Percentiles rank a stretch among this genome's conserved stretches.
phyloP scores from a whole-genome alignment of 2,329 filamentous ascomycete genomes.

The Colletotrichum lupini region DNA sequence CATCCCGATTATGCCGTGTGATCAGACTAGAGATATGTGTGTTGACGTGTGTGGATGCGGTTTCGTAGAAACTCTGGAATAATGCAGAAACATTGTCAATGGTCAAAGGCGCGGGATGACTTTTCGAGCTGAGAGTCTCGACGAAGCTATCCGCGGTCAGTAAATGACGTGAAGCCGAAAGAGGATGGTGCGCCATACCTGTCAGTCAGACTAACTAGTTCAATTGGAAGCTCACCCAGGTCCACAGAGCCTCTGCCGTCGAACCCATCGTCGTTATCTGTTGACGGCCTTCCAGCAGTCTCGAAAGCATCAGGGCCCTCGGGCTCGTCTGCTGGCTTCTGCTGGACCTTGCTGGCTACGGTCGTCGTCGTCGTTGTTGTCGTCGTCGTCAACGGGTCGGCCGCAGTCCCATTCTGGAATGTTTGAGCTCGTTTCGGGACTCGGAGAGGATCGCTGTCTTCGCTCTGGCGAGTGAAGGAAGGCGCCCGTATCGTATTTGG shows the following conservation, averaged over 20 bases:
- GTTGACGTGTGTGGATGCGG: conserved; percentile 82
- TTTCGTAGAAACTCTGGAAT: conserved; percentile 93
- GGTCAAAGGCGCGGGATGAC: conserved; percentile 84
- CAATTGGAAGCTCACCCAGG: conserved; percentile 91
- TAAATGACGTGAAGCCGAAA: neutral
- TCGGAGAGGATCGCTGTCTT: conserved; percentile 45
- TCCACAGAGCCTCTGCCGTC: conserved; percentile 72
- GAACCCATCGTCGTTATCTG: conserved; percentile 55
- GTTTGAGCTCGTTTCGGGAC: conserved; percentile 59
- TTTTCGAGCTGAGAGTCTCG: conserved; percentile 87
- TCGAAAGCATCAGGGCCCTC: conserved; percentile 62
- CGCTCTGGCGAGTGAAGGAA: conserved; percentile 44
- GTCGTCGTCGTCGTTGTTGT: neutral
- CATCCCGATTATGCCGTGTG: conserved; percentile 77
- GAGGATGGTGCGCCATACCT: conserved; percentile 64
- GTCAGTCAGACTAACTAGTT: conserved; percentile 90
- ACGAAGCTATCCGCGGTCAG: conserved; percentile 74
- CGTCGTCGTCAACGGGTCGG: conserved; percentile 39
- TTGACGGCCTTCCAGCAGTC: conserved; percentile 46
- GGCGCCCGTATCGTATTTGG: conserved; percentile 44
- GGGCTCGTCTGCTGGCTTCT: conserved; percentile 37
- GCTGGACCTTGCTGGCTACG: conserved; percentile 6
- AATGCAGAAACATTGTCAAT: conserved; percentile 85
- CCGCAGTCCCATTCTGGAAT: conserved; percentile 52
- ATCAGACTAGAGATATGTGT: conserved; percentile 88